A percentile compares a stretch with the other conserved stretches of the same genome.
phyloP scores from a whole-genome alignment of 331 rosid genomes.

The Acacia pycnantha region DNA sequence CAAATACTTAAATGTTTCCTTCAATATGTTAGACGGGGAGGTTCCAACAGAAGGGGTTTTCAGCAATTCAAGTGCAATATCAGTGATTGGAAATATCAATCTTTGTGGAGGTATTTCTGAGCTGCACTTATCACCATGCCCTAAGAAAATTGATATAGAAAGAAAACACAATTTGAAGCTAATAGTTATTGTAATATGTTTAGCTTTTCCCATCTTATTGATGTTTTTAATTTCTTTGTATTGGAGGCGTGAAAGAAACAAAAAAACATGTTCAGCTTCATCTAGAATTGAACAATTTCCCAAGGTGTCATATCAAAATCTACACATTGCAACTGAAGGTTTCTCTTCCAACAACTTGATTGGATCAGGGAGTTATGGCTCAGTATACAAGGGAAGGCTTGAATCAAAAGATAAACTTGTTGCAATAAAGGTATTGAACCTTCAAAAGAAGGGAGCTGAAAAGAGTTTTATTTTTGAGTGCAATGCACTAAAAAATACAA shows the following conservation, averaged over 20 bases:
- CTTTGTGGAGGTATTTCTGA: not conserved
- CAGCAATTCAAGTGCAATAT: not conserved
- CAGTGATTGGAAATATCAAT: not conserved
- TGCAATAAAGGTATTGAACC: not conserved
- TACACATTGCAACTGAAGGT: not conserved
- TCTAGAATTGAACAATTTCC: not conserved
- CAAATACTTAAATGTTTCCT: not conserved
- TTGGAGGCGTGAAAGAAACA: not conserved
- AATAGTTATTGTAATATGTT: not conserved
- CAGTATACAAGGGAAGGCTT: not conserved
- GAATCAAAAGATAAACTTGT: not conserved
- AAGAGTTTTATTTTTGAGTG: not conserved
- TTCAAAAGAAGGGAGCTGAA: not conserved
- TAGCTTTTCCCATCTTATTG: not conserved
- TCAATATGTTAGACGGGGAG: not conserved
- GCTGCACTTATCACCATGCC: not conserved
- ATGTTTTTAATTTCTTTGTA: not conserved
- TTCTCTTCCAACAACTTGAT: not conserved
- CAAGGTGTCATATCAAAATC: not conserved
- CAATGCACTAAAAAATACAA: not conserved
- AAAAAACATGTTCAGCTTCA: not conserved
- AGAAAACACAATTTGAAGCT: not conserved
- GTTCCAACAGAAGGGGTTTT: not conserved
- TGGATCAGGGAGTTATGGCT: not conserved
- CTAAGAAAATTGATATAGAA: not conserved